Evolutionary conservation across 768 basidiomycete genomes (phyloP).

Genomic region (Pleurotus djamor): DNA sequence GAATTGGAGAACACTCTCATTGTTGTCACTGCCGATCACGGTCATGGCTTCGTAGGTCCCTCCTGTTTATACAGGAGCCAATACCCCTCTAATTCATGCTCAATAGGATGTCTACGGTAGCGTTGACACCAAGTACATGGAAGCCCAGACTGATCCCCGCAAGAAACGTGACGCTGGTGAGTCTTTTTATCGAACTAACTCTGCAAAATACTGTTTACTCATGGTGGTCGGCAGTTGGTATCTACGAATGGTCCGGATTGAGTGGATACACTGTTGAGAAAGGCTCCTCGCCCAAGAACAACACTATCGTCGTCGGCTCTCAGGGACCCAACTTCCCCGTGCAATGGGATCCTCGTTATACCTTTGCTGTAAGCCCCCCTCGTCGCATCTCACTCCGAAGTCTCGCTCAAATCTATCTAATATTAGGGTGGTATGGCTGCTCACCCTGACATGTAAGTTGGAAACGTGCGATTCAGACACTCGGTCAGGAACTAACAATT

Average conservation of each 20-base stretch:
- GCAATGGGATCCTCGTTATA: conserved; percentile 42
- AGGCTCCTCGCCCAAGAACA: conserved; percentile 34
- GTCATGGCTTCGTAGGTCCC: conserved; percentile 39
- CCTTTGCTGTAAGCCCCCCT: conserved; percentile 26
- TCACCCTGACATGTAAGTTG: conserved; percentile 35
- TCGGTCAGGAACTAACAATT: neutral
- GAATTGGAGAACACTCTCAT: conserved; percentile 40
- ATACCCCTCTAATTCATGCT: no score
- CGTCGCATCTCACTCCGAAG: neutral
- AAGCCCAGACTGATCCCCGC: conserved; percentile 16
- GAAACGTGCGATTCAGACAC: neutral
- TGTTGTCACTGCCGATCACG: conserved; percentile 44
- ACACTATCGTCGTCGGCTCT: conserved; percentile 32
- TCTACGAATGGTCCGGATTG: conserved; percentile 34
- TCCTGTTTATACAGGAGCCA: neutral
- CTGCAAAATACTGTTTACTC: neutral
- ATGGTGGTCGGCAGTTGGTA: conserved; percentile 24
- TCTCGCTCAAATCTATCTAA: neutral
- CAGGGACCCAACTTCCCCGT: conserved; percentile 44
- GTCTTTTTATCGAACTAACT: neutral
- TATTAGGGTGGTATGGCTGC: conserved; percentile 35
- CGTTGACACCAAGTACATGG: conserved; percentile 22
- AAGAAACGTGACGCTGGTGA: conserved; percentile 19
- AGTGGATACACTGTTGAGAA: conserved; percentile 37
- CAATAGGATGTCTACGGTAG: conserved; percentile 35